Conservation (phyloP, 2,329 filamentous ascomycete species). For the Coniosporium tulheliwenetii region DNA sequence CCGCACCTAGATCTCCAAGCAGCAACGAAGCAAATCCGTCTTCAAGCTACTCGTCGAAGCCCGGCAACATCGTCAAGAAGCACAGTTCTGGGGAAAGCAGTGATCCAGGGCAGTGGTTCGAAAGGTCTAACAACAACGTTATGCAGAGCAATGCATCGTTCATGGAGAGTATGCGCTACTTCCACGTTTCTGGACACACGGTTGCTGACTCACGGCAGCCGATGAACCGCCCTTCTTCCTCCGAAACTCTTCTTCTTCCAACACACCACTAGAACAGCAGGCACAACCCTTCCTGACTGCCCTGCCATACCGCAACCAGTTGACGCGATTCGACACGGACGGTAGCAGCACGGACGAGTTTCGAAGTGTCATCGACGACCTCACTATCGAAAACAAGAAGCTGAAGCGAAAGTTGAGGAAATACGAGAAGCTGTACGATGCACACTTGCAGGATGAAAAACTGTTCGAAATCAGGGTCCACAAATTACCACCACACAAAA, state of each 20-base stretch:
- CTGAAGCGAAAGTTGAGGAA: constrained; percentile 58
- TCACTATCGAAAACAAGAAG: constrained; percentile 71
- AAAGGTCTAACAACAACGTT: constrained; percentile 33
- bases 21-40: constrained; percentile 23
- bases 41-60: constrained; percentile 20
- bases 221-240: constrained; percentile 29
- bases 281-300: not conserved
- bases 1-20: constrained; percentile 8
- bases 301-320: constrained; percentile 16
- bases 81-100: constrained; percentile 34
- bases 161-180: constrained; percentile 21
- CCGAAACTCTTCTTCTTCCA: constrained; percentile 27
- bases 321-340: constrained; percentile 26
- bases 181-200: not conserved
- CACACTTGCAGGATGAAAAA: constrained; percentile 57
- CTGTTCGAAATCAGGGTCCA: constrained; percentile 74
- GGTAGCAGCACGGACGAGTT: constrained; percentile 58
- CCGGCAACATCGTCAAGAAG: constrained; percentile 9
- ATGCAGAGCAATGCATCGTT: constrained; percentile 19
- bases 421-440: constrained; percentile 51
- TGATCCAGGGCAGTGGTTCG: constrained; percentile 36
- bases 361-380: constrained; percentile 70
- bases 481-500: constrained; percentile 56
- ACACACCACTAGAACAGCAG: constrained; percentile 22
- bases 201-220: constrained; percentile 5